phyloP scores from a whole-genome alignment of 1,284 basidiomycete genomes.

The Rhodotorula sp. region DNA sequence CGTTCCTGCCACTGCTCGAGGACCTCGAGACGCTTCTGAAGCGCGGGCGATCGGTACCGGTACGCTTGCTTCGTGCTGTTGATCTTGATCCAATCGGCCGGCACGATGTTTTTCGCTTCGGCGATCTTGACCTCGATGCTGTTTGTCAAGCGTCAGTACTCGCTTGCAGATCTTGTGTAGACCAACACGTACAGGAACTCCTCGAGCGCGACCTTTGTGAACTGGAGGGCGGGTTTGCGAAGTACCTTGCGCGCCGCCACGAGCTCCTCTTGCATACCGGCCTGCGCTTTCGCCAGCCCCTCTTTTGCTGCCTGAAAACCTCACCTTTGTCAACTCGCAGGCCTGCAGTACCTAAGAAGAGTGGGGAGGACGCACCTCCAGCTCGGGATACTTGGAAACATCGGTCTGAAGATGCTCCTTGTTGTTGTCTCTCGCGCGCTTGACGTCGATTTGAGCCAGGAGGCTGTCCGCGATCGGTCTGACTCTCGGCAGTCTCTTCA shows the following conservation, averaged over 20 bases:
- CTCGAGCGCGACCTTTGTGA: conserved; percentile 58
- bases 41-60: conserved; percentile 80
- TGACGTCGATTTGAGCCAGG: conserved; percentile 57
- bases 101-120: conserved; percentile 66
- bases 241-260: conserved; percentile 69
- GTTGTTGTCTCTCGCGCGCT: conserved; percentile 65
- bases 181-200: conserved; percentile 45
- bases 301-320: conserved; percentile 44
- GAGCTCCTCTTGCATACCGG: conserved; percentile 73
- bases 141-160: neutral
- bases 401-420: conserved; percentile 65
- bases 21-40: conserved; percentile 62
- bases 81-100: conserved; percentile 74
- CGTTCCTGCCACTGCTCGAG: conserved; percentile 74
- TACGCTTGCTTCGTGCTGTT: conserved; percentile 72
- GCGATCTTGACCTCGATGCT: conserved; percentile 67
- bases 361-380: conserved; percentile 11
- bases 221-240: conserved; percentile 73
- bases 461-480: conserved; percentile 60
- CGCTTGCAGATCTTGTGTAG: neutral
- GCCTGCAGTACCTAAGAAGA: neutral
- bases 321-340: neutral
- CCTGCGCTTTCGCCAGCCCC: conserved; percentile 64
- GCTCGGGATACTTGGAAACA: conserved; percentile 23
- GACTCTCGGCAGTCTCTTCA: conserved; percentile 67